Conservation (phyloP, 208 protist genomes). For the Tritrichomonas foetus region DNA sequence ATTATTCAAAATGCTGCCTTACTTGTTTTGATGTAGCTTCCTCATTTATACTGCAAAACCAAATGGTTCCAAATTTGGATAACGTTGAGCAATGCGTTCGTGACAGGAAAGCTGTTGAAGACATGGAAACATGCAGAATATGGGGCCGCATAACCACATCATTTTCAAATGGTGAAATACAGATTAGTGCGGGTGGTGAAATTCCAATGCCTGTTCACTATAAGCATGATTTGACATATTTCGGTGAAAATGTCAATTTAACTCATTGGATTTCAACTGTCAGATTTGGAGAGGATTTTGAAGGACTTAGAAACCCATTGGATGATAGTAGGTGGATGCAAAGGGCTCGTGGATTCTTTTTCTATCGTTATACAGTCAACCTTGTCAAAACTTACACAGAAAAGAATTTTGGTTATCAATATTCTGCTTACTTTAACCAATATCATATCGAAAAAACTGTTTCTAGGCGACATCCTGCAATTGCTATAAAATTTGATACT, state of each 20-base stretch:
- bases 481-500: conserved; percentile 76
- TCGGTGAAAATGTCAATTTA: not conserved
- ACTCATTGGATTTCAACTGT: conserved; percentile 61
- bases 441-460: not conserved
- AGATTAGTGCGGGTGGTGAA: not conserved
- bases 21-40: conserved; percentile 11
- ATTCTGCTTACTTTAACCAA: conserved; percentile 51
- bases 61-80: conserved; percentile 12
- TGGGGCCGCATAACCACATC: not conserved
- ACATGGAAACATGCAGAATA: not conserved
- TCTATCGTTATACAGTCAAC: conserved; percentile 67
- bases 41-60: not conserved
- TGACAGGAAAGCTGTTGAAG: not conserved
- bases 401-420: conserved; percentile 63
- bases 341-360: conserved; percentile 45
- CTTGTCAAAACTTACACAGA: conserved; percentile 64
- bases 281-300: conserved; percentile 66
- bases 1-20: conserved; percentile 9
- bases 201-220: not conserved
- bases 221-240: conserved; percentile 11
- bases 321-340: conserved; percentile 46
- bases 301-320: conserved; percentile 65
- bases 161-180: not conserved
- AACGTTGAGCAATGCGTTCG: not conserved
- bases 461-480: conserved; percentile 54